phyloP scores from a whole-genome alignment of 257 asterid genomes.

The Jacaranda mimosifolia region DNA sequence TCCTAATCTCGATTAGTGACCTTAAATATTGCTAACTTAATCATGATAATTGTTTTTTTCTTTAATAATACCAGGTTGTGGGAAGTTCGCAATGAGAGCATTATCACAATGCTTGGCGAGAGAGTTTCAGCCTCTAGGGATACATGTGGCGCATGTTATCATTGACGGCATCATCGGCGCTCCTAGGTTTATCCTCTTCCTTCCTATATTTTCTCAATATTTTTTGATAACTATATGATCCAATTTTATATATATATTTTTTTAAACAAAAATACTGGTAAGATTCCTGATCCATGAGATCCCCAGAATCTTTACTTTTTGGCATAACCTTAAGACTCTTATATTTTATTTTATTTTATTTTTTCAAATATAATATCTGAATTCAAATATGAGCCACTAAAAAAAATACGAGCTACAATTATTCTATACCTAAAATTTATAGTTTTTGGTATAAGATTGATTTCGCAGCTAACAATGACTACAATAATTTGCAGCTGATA shows the following conservation, averaged over 20 bases:
- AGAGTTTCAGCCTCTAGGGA: slow-evolving; percentile 78
- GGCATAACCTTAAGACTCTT: too few relatives aligned
- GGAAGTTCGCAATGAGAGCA: slow-evolving; percentile 83
- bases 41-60: not conserved
- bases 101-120: slow-evolving; percentile 80
- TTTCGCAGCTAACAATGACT: too few relatives aligned
- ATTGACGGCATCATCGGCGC: slow-evolving; percentile 72
- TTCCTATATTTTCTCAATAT: not conserved
- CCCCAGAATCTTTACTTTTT: too few relatives aligned
- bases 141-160: slow-evolving; percentile 90
- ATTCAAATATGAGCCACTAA: too few relatives aligned
- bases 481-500: too few relatives aligned
- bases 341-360: too few relatives aligned
- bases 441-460: too few relatives aligned
- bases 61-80: slow-evolving; percentile 60
- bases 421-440: too few relatives aligned
- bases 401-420: too few relatives aligned
- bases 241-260: too few relatives aligned
- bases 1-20: not conserved
- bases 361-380: too few relatives aligned
- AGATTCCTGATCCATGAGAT: too few relatives aligned
- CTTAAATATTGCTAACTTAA: not conserved
- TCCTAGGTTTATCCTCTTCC: slow-evolving; percentile 54
- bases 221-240: not conserved
- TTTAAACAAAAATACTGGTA: not conserved